These are phyloP conservation scores for Hemileia vastatrix DNA, from an alignment of 1,284 basidiomycete species.

Conservation along the genomic window DNA sequence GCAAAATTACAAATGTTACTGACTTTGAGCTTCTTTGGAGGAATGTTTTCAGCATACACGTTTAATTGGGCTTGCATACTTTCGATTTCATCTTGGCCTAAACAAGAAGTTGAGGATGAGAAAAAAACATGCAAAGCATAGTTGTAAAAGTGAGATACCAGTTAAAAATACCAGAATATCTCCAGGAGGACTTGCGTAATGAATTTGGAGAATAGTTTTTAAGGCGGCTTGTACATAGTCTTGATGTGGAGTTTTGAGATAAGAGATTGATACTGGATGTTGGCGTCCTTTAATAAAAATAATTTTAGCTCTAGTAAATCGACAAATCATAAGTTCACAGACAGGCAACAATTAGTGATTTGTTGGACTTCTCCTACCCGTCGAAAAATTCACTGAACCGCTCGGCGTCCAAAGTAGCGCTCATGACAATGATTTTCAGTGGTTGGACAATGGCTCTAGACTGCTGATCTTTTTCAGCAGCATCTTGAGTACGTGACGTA, in stretches of 20 bases:
- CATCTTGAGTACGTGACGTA: slow-evolving; percentile 38
- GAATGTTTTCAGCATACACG: slow-evolving; percentile 46
- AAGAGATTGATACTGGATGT: slow-evolving; percentile 61
- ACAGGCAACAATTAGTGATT: not conserved
- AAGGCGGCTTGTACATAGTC: slow-evolving; percentile 86
- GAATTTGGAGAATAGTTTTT: slow-evolving; percentile 82
- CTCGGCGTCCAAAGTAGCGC: slow-evolving; percentile 88
- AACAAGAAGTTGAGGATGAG: not conserved
- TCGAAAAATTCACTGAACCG: slow-evolving; percentile 83
- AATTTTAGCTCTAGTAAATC: slow-evolving; percentile 59
- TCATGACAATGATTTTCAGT: slow-evolving; percentile 92
- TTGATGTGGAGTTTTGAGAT: slow-evolving; percentile 60
- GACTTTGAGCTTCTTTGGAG: slow-evolving; percentile 27
- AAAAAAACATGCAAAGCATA: not conserved
- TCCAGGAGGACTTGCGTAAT: slow-evolving; percentile 65
- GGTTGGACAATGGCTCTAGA: slow-evolving; percentile 21
- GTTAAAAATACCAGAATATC: slow-evolving; percentile 91
- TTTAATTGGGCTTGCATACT: slow-evolving; percentile 64
- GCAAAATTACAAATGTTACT: not conserved
- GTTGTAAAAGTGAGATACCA: slow-evolving; percentile 47
- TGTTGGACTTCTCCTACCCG: slow-evolving; percentile 50
- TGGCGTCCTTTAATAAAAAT: slow-evolving; percentile 86
- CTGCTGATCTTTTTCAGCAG: slow-evolving; percentile 46
- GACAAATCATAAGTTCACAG: too few relatives aligned
- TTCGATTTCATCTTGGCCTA: slow-evolving; percentile 94